Conservation (phyloP, 1,284 basidiomycete species). For the Polyporus tsugae region DNA sequence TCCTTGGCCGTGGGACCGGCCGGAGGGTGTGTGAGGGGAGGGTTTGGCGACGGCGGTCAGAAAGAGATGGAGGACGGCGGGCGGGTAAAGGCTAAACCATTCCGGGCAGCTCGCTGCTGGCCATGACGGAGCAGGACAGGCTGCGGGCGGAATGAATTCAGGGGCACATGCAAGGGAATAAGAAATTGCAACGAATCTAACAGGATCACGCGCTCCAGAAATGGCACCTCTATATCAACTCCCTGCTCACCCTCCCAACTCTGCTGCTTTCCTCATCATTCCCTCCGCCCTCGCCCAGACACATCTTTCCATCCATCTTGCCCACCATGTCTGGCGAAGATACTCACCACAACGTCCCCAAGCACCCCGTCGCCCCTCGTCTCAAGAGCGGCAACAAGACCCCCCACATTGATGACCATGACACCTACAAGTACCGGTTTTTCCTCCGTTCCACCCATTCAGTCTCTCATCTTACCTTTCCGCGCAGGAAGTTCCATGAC, state of each 20-base stretch:
- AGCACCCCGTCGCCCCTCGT: conserved; percentile 76
- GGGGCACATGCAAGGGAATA: conserved; percentile 10
- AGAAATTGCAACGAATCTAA: conserved; percentile 9
- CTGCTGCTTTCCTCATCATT: not conserved
- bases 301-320: not conserved
- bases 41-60: not conserved
- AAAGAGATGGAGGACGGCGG: conserved; percentile 8
- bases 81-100: conserved; percentile 1
- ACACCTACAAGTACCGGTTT: conserved; percentile 65
- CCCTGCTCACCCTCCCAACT: not conserved
- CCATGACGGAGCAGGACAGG: conserved; percentile 3
- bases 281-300: conserved; percentile 5
- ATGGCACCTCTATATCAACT: conserved; percentile 12
- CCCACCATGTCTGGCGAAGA: conserved; percentile 32
- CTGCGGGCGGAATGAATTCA: conserved; percentile 3
- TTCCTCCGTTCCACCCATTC: conserved; percentile 14
- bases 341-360: conserved; percentile 37
- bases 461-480: conserved; percentile 13
- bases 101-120: not conserved
- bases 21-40: not conserved
- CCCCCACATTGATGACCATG: conserved; percentile 81
- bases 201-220: conserved; percentile 17
- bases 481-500: conserved; percentile 57
- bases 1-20: not conserved
- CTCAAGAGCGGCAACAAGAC: conserved; percentile 64